phyloP scores from a whole-genome alignment of 73 alveolate genomes.

The Paramecium pentaurelia region DNA sequence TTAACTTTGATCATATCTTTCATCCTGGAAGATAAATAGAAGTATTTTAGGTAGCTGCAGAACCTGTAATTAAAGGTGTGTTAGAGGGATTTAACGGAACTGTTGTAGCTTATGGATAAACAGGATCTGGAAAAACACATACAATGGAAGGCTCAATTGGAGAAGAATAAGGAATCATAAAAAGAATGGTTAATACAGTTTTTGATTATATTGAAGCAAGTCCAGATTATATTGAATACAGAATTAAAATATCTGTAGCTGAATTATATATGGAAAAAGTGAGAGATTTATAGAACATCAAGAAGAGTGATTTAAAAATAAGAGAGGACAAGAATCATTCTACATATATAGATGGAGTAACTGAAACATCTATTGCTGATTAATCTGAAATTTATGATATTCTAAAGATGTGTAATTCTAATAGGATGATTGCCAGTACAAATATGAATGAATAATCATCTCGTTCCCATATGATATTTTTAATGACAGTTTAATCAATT shows the following conservation, averaged over 20 bases:
- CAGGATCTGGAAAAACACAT: slow-evolving; percentile 93
- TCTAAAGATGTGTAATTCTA: slow-evolving; percentile 72
- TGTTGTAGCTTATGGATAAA: slow-evolving; percentile 93
- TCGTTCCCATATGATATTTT: slow-evolving; percentile 81
- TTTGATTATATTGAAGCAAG: slow-evolving; percentile 78
- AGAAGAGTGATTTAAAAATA: slow-evolving; percentile 70
- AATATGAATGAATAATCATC: slow-evolving; percentile 86
- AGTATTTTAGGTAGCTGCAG: slow-evolving; percentile 83
- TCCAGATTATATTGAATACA: slow-evolving; percentile 76
- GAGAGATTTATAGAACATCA: slow-evolving; percentile 75
- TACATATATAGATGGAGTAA: slow-evolving; percentile 81
- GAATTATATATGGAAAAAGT: slow-evolving; percentile 82
- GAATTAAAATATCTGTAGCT: slow-evolving; percentile 78
- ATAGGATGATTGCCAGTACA: slow-evolving; percentile 76
- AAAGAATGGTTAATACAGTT: slow-evolving; percentile 82
- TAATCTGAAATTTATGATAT: slow-evolving; percentile 70
- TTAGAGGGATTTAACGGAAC: slow-evolving; percentile 95
- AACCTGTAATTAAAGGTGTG: slow-evolving; percentile 78
- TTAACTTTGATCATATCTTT: slow-evolving; percentile 92
- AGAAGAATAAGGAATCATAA: slow-evolving; percentile 86
- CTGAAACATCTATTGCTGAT: slow-evolving; percentile 72
- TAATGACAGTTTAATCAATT: slow-evolving; percentile 74
- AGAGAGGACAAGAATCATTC: slow-evolving; percentile 83
- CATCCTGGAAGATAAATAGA: slow-evolving; percentile 82
- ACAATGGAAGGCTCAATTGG: slow-evolving; percentile 91